Conservation (phyloP, 2,329 filamentous ascomycete species). For the Coleophoma crateriformis region DNA sequence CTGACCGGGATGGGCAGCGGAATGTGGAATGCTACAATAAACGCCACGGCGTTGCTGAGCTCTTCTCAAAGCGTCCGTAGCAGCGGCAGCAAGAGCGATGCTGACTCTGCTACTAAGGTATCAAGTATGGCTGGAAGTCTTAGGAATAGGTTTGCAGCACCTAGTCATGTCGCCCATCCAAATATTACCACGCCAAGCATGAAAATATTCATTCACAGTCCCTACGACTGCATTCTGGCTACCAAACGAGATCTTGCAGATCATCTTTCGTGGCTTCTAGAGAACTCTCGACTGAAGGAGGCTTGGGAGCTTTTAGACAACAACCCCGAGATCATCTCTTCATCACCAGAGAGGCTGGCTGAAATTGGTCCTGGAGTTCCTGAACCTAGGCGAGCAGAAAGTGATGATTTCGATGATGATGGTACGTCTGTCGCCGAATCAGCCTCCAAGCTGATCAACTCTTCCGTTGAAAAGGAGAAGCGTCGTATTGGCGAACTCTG, state of each 20-base stretch:
- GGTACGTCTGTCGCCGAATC: constrained; percentile 57
- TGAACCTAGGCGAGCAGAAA: constrained; percentile 24
- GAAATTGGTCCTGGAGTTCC: constrained; percentile 36
- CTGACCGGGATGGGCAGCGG: constrained; percentile 68
- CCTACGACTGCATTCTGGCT: constrained; percentile 92
- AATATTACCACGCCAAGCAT: constrained; percentile 42
- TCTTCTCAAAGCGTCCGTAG: constrained; percentile 75
- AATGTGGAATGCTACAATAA: constrained; percentile 87
- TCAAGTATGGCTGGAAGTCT: constrained; percentile 31
- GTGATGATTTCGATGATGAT: constrained; percentile 72
- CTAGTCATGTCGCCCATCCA: constrained; percentile 31
- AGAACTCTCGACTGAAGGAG: constrained; percentile 73
- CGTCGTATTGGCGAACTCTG: constrained; percentile 86
- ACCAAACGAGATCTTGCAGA: constrained; percentile 83
- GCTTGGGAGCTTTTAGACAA: constrained; percentile 88
- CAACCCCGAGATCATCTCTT: constrained; percentile 67
- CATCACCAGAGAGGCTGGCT: constrained; percentile 31
- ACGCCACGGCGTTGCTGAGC: constrained; percentile 80
- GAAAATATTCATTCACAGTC: constrained; percentile 92
- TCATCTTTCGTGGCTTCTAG: constrained; percentile 79
- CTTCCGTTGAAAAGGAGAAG: constrained; percentile 79
- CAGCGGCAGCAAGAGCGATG: constrained; percentile 53
- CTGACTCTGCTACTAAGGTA: constrained; percentile 42
- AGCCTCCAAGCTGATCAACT: constrained; percentile 50
- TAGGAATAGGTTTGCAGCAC: constrained; percentile 32